Conservation (phyloP, 257 asterid genomes). For the Thymus mandschuricus region DNA sequence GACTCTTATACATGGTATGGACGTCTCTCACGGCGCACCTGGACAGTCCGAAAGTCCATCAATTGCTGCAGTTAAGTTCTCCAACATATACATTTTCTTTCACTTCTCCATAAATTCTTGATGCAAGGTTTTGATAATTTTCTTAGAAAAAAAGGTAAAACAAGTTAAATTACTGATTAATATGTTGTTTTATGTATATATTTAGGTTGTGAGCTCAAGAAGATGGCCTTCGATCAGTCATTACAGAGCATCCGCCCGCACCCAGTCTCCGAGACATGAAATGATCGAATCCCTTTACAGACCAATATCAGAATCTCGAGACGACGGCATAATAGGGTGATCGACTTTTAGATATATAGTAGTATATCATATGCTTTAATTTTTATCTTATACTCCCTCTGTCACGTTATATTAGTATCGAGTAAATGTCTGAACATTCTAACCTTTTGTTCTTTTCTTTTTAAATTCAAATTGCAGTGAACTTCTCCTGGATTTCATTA, state of each 20-base stretch:
- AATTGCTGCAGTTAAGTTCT: slow-evolving; percentile 78
- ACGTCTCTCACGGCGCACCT: slow-evolving; percentile 95
- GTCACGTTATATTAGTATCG: background rate
- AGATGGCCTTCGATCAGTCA: slow-evolving; percentile 87
- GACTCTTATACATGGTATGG: slow-evolving; percentile 90
- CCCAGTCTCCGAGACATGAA: slow-evolving; percentile 85
- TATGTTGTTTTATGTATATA: background rate
- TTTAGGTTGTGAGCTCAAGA: slow-evolving; percentile 91
- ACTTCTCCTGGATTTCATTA: slow-evolving; percentile 57
- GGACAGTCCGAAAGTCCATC: slow-evolving; percentile 94
- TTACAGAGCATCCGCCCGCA: slow-evolving; percentile 89
- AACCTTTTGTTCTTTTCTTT: too few species aligned
- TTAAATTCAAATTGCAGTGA: slow-evolving; percentile 54
- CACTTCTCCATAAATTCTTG: too few species aligned
- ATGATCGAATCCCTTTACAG: slow-evolving; percentile 84
- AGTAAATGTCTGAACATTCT: too few species aligned
- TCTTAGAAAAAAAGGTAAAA: too few species aligned
- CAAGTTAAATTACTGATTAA: too few species aligned
- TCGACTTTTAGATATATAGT: too few species aligned
- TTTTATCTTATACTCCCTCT: too few species aligned
- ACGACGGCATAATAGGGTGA: slow-evolving; percentile 86
- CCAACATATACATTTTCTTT: too few species aligned
- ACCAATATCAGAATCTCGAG: slow-evolving; percentile 62
- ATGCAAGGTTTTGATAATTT: too few species aligned
- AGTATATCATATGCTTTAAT: too few species aligned